These are phyloP conservation scores for Fibroporia radiculosa DNA, from an alignment of 768 basidiomycete genomes.

Conservation along the genomic window DNA sequence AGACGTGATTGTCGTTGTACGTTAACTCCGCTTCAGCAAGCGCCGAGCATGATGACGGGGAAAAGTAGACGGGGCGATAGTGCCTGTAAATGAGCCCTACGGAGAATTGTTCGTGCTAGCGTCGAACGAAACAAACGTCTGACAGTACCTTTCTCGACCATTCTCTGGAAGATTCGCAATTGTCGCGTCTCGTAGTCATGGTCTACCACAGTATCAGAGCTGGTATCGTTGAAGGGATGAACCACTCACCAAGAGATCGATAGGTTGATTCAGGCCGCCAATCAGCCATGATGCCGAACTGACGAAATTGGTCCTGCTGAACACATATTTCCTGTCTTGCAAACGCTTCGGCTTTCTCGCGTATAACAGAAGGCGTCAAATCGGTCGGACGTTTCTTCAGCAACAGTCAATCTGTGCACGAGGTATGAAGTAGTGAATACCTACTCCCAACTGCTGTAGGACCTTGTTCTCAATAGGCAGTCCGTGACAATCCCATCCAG, in stretches of 20 bases:
- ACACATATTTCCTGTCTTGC: conserved; percentile 66
- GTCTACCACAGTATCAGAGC: conserved; percentile 38
- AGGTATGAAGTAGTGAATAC: conserved; percentile 12
- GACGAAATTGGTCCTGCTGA: conserved; percentile 74
- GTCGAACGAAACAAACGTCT: background rate
- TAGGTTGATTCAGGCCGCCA: conserved; percentile 73
- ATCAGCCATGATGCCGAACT: conserved; percentile 88
- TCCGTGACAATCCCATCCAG: conserved; percentile 98
- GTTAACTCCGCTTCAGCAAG: conserved; percentile 91
- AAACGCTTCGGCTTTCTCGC: conserved; percentile 60
- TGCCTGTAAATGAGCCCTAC: conserved; percentile 77
- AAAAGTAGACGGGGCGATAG: conserved; percentile 89
- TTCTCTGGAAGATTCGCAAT: conserved; percentile 72
- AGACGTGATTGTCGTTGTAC: conserved; percentile 84
- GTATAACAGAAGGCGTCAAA: conserved; percentile 35
- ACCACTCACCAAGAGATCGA: conserved; percentile 66
- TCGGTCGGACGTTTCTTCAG: conserved; percentile 44
- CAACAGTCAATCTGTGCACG: conserved; percentile 52
- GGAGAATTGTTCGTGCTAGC: background rate
- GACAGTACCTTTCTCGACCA: conserved; percentile 72
- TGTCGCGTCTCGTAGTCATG: conserved; percentile 85
- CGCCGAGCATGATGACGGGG: conserved; percentile 90
- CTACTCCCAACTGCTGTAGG: conserved; percentile 63
- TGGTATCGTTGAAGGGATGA: background rate
- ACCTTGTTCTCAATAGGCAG: conserved; percentile 96